Evolutionary conservation across 164 flowering plant genomes (phyloP).

Genomic region (Vitis amurensis): DNA sequence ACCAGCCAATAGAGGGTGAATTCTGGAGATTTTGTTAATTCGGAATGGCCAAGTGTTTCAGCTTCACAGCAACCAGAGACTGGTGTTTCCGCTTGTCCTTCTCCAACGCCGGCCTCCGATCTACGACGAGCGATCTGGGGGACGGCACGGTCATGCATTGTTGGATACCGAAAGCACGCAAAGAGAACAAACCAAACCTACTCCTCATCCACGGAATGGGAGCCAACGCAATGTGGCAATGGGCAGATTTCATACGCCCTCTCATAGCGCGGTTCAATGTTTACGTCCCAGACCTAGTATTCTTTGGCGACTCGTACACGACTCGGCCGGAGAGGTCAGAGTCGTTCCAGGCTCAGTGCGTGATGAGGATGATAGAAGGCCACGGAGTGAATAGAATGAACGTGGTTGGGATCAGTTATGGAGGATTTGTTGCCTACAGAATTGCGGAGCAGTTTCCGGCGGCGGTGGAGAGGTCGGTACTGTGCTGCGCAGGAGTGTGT

Average conservation of each 20-base stretch:
- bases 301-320: constrained; percentile 60
- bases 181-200: constrained; percentile 28
- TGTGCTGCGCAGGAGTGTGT: constrained; percentile 42
- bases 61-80: constrained; percentile 39
- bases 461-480: constrained; percentile 42
- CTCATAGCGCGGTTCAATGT: constrained; percentile 40
- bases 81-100: constrained; percentile 33
- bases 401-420: constrained; percentile 56
- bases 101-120: constrained; percentile 35
- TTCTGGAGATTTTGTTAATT: no score
- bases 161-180: constrained; percentile 42
- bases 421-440: constrained; percentile 61
- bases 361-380: constrained; percentile 36
- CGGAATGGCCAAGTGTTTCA: constrained; percentile 36
- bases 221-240: constrained; percentile 71
- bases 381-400: constrained; percentile 31
- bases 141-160: constrained; percentile 57
- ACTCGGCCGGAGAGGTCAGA: constrained; percentile 47
- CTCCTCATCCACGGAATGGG: constrained; percentile 57
- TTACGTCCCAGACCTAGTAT: constrained; percentile 57
- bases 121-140: constrained; percentile 47
- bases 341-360: constrained; percentile 51
- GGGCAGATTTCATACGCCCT: constrained; percentile 26
- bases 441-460: constrained; percentile 55
- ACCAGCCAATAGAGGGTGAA: no score